These are phyloP conservation scores for Zopfochytrium polystomum DNA, from an alignment of 371 early-diverging fungal species.

Conservation along the genomic window DNA sequence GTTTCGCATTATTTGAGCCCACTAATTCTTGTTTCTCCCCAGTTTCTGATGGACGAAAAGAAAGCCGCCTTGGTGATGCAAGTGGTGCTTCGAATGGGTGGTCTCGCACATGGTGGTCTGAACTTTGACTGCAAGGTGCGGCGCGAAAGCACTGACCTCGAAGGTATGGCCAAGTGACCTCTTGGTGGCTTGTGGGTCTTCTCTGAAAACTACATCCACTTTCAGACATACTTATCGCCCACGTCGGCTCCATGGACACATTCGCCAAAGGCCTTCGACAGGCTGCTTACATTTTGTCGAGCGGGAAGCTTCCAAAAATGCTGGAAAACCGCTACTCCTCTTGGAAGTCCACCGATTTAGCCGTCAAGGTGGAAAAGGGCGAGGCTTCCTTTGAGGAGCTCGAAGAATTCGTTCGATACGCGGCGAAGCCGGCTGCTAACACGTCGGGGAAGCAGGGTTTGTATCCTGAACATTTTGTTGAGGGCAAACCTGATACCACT, in stretches of 20 bases:
- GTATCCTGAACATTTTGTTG: not conserved
- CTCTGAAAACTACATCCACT: not conserved
- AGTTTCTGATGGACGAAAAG: constrained; percentile 34
- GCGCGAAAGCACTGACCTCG: constrained; percentile 34
- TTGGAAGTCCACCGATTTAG: constrained; percentile 7
- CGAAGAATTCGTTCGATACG: constrained; percentile 11
- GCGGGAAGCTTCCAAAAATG: constrained; percentile 10
- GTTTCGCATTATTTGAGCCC: too few species aligned
- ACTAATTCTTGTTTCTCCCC: constrained; percentile 20
- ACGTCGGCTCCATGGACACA: constrained; percentile 16
- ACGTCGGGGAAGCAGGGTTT: constrained; percentile 10
- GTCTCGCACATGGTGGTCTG: constrained; percentile 34
- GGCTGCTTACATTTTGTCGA: constrained; percentile 13
- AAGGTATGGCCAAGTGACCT: constrained; percentile 19
- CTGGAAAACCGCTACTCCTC: constrained; percentile 12
- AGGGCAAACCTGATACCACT: too few species aligned
- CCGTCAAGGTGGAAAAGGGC: constrained; percentile 12
- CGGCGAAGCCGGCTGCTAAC: not conserved
- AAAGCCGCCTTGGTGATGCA: constrained; percentile 33
- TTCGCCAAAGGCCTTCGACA: constrained; percentile 21
- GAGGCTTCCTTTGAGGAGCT: constrained; percentile 16
- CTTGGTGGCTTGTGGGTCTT: too few species aligned
- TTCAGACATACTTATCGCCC: constrained; percentile 19
- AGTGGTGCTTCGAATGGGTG: constrained; percentile 22
- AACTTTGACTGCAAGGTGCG: constrained; percentile 42